Conservation (phyloP, 148 eudicot species). For the Beta vulgaris region DNA sequence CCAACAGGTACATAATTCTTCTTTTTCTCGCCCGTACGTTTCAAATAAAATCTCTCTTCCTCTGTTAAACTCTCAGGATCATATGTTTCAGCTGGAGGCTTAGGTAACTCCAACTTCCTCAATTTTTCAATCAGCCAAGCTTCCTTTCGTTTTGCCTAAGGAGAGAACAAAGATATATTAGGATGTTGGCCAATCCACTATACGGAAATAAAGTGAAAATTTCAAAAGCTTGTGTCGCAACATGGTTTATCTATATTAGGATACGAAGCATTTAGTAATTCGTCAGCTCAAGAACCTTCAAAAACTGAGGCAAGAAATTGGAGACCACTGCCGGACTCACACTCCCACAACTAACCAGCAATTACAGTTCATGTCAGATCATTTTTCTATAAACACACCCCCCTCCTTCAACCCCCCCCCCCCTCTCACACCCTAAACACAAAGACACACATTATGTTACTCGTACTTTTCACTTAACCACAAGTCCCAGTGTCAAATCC, state of each 20-base stretch:
- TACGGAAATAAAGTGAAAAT: not conserved
- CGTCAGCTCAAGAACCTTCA: not conserved
- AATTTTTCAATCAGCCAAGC: slow-evolving; percentile 92
- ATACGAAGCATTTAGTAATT: not conserved
- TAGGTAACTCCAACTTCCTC: slow-evolving; percentile 77
- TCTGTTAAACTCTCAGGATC: slow-evolving; percentile 94
- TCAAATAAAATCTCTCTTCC: slow-evolving; percentile 88
- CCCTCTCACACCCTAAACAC: no score
- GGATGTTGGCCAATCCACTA: not conserved
- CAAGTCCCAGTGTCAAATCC: no score
- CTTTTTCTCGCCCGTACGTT: slow-evolving; percentile 96
- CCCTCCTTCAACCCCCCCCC: not conserved
- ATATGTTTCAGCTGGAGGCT: slow-evolving; percentile 62
- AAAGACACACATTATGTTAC: no score
- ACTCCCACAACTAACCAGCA: not conserved
- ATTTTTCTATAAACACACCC: no score
- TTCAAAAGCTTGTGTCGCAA: not conserved
- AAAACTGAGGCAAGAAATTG: not conserved
- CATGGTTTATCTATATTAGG: no score
- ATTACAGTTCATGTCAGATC: no score
- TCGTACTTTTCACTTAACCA: no score
- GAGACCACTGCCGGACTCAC: not conserved
- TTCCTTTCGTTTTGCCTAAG: slow-evolving; percentile 92
- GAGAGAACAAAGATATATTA: not conserved
- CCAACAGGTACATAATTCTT: slow-evolving; percentile 95